Conservation (phyloP, 495 filamentous ascomycete genomes). For the Evernia prunastri region DNA sequence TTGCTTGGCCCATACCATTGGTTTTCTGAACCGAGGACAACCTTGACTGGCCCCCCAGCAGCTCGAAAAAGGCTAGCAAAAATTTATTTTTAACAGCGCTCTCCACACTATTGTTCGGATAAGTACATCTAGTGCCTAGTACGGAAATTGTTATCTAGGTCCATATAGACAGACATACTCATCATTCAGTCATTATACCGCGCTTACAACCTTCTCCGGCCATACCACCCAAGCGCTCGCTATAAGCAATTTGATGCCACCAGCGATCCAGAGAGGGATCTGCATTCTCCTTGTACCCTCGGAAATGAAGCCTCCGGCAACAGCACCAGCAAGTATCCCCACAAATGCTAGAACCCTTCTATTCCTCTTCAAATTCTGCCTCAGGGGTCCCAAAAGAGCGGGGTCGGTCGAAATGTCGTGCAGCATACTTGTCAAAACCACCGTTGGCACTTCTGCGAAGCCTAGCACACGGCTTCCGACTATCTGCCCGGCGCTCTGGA, state of each 20-base stretch:
- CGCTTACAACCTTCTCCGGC: constrained; percentile 23
- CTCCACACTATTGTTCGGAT: too few species aligned
- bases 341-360: constrained; percentile 54
- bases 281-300: constrained; percentile 42
- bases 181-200: not conserved
- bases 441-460: constrained; percentile 64
- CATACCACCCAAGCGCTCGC: constrained; percentile 41
- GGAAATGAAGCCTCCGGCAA: constrained; percentile 55
- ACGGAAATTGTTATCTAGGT: too few species aligned
- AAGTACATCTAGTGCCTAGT: too few species aligned
- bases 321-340: constrained; percentile 53
- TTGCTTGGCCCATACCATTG: too few species aligned
- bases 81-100: too few species aligned
- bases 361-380: constrained; percentile 58
- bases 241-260: constrained; percentile 47
- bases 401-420: constrained; percentile 62
- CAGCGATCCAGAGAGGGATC: constrained; percentile 54
- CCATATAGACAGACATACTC: too few species aligned
- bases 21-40: too few species aligned
- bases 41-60: too few species aligned
- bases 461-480: constrained; percentile 56
- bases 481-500: constrained; percentile 67
- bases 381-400: constrained; percentile 38
- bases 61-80: too few species aligned
- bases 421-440: constrained; percentile 65